Evolutionary conservation across 176 grass and related monocot species (phyloP), one percentile per base, ranked within the genome.

Genomic region (Musa schizocarpa): DNA sequence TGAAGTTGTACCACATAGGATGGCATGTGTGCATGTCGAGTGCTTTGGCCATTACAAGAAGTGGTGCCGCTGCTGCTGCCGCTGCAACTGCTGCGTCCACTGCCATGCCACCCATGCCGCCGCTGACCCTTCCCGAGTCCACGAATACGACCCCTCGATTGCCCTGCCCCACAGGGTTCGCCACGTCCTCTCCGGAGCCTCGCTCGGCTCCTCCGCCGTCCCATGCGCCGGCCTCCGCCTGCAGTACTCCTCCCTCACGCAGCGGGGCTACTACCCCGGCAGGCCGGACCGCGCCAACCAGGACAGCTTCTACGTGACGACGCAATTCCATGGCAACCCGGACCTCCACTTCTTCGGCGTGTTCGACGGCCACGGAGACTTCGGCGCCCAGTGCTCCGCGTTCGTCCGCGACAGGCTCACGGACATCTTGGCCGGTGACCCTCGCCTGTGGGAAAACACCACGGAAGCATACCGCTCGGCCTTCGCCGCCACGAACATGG

Each of bases 291-390:
- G 86, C 51, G 88, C 87, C 84, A 89, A 92, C 72, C 82, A 99
- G 80, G 95, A 99, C 88, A 76, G 79, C 54, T 61, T 89, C 78
- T 76, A 81, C 2, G 83, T 93, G 57, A 63, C 78, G 71, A 84
- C 82, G 54, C 80, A 80, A 55, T 80, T 99, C 76, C 69, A 86
- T 14, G 86, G 74, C 16, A 81, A 87, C 65, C 95, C 90, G 13
- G 76, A 91, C 22, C 89, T 94, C 76, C 95, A 99, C 84, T 78
- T 99, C 34, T 94, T 99, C 82, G 84, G 81, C 2, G 90, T 99
- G 75, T 94, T 99, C 87, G 95, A 99, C 75, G 95, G 95, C 11
- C 95, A 99, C 83, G 95, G 95, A 66, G 54, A 43, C 20, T 80
- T 61, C 72, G 95, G 95, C 13, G 61, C 80, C 9, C 43, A 63